phyloP scores from a whole-genome alignment of 2,329 filamentous ascomycete genomes.

The Proliferodiscus dingleyae region DNA sequence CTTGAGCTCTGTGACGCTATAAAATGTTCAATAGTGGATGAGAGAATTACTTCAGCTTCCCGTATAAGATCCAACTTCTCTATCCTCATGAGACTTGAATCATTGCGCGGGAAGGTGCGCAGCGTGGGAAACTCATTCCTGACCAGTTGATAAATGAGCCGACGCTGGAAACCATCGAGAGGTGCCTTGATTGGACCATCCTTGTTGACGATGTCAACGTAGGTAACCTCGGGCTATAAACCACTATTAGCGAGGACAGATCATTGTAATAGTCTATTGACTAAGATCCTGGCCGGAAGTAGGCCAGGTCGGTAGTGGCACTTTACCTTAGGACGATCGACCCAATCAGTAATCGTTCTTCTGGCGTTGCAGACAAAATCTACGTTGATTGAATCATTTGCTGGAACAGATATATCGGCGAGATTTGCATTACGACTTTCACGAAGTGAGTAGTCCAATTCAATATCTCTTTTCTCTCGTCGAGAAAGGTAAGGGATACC shows the following conservation, averaged over 20 bases:
- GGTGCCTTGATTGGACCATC: constrained; percentile 18
- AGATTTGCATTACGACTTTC: constrained; percentile 23
- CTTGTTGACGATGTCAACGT: too few species aligned
- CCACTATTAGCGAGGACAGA: too few species aligned
- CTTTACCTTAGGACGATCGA: constrained; percentile 19
- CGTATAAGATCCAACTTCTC: constrained; percentile 19
- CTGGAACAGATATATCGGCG: constrained; percentile 23
- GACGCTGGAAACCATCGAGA: constrained; percentile 56
- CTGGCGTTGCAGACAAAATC: constrained; percentile 24
- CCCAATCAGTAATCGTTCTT: constrained; percentile 24
- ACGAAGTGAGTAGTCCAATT: constrained; percentile 31
- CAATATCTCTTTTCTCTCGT: constrained; percentile 47
- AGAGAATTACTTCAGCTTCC: constrained; percentile 27
- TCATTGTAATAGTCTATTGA: too few species aligned
- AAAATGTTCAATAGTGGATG: too few species aligned
- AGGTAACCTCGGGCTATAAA: too few species aligned
- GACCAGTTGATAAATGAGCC: constrained; percentile 62
- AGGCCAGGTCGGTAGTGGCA: too few species aligned
- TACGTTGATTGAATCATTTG: constrained; percentile 19
- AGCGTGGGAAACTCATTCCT: constrained; percentile 49
- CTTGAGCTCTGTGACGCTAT: too few species aligned
- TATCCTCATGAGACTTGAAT: constrained; percentile 30
- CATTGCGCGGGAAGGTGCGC: constrained; percentile 20
- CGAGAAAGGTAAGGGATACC: constrained; percentile 61
- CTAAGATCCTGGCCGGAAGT: too few species aligned